Evolutionary conservation across 148 eudicot genomes (phyloP), one percentile per base, ranked within the genome.

Genomic region (Vaccinium macrocarpon): DNA sequence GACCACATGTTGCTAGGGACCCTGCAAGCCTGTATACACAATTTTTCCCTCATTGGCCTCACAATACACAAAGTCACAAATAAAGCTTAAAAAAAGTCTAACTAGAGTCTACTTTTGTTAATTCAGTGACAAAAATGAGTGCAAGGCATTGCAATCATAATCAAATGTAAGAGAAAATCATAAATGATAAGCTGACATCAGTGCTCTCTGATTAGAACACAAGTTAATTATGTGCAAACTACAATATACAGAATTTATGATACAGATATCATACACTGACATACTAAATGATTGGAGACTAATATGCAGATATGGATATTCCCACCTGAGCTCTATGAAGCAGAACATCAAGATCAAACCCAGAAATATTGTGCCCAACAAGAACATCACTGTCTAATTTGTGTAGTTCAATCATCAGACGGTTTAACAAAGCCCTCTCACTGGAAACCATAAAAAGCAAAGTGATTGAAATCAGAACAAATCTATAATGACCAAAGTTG

Each of bases 351-450:
- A 97, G 90, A 89, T 97, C 99, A 91, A 95, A 97, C 80, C 99
- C 99, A 87, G 99, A 97, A 74, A 97, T 95, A 83, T 97, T 97
- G 88, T 97, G 99, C 75, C 99, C 99, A 85, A 95, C 94, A 84
- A 97, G 92, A 88, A 97, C 92, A 90, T 97, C 99, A 75, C 93
- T 92, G 83, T 97, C 99, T 88, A 95, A 86, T 88, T 93, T 95
- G 93, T 94, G 92, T 83, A 97, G 84, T 91, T 97, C 98, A 52
- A 84, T 85, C 96, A 97, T 91, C 88, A 97, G 87, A 85, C 96
- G 94, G 84, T 87, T 91, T 83, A 97, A 72, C 82, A 97, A 89
- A 80, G 98, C 99, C 84, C 98, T 91, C 88, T 97, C 99, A 84
- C 99, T 97, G 98, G 82, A 83, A 81, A 42, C 81, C 23, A 80